Conservation (phyloP, 208 protist species). For the Crithidia brevicula region DNA sequence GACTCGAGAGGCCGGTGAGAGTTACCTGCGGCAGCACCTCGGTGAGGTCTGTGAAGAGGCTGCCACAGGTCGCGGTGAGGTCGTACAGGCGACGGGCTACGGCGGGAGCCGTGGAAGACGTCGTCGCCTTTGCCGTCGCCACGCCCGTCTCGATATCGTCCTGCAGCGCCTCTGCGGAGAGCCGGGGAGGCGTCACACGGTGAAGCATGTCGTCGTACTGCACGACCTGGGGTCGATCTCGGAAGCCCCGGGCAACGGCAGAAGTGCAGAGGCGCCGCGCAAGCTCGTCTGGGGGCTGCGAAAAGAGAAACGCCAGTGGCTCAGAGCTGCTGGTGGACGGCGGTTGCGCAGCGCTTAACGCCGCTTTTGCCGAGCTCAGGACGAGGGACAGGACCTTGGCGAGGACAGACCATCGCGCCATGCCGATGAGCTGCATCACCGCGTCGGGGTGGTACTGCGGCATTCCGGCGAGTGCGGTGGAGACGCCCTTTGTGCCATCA, state of each 20-base stretch:
- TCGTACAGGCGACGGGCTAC: constrained; percentile 23
- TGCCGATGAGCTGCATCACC: constrained; percentile 75
- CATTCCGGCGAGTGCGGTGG: constrained; percentile 12
- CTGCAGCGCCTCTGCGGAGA: constrained; percentile 15
- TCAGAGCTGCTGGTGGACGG: background rate
- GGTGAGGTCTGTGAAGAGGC: constrained; percentile 55
- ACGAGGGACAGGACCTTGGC: constrained; percentile 38
- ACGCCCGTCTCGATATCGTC: background rate
- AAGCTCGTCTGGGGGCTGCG: constrained; percentile 20
- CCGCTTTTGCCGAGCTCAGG: constrained; percentile 24
- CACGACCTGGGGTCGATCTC: constrained; percentile 14
- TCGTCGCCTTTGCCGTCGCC: background rate
- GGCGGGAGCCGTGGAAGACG: background rate
- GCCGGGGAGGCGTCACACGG: constrained; percentile 23
- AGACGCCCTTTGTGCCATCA: too few relatives aligned
- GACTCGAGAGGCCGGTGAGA: constrained; percentile 57
- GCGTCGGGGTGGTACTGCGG: constrained; percentile 66
- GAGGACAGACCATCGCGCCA: constrained; percentile 59
- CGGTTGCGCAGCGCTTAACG: constrained; percentile 1
- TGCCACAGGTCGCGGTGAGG: constrained; percentile 26
- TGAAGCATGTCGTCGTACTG: constrained; percentile 17
- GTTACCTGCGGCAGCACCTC: constrained; percentile 52
- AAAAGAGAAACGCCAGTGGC: constrained; percentile 1
- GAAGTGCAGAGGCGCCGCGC: constrained; percentile 29
- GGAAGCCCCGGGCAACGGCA: constrained; percentile 25